Evolutionary conservation across 2,329 filamentous ascomycete genomes (phyloP), one percentile per base, ranked within the genome.

Genomic region (Colletotrichum spaethianum): DNA sequence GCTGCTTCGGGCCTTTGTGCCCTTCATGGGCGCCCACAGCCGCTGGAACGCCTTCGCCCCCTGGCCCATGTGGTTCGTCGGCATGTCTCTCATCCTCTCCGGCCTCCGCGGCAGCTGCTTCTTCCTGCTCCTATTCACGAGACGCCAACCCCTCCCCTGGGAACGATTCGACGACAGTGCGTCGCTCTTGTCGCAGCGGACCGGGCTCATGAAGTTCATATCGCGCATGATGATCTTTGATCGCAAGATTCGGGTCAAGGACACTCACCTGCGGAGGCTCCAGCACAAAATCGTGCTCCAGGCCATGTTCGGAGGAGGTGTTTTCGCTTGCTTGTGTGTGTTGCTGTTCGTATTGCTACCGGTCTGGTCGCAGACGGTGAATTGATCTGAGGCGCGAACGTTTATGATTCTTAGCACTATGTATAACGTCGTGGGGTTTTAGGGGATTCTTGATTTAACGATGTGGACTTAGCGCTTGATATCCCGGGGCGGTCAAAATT

Each of bases 51-150:
- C 80, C 9, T 81, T 85, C 46, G 83, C 80, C 0, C 79, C 83
- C 11, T 86, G 84, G 83, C 84, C 84, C 20, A 76, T 86, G 74
- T 86, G 85, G 85, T 83, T 81, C 75, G 72, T 85, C 4, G 85
- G 85, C 20, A 74, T 84, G 68, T 83, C 80, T 5, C 76, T 86
- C 3, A 78, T 86, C 31, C 75, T 86, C 26, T 82, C 82, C 0
- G 85, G 85, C n/a, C 70, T 86, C 20, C 77, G 85, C 46, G 85
- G 85, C 2, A 83, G 81, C 65, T 87, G 85, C 75, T 86, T 86
- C 77, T 86, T 87, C 71, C 75, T 86, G 55, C 75, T 87, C 66
- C 80, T 86, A 28, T 85, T 86, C 74, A 83, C 82, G 11, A 79
- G 84, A 44, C 79, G 85, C 44, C 85, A 86, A 76, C 80, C 82